Evolutionary conservation across 257 asterid species (phyloP).

Genomic region (Rubia yunnanensis): DNA sequence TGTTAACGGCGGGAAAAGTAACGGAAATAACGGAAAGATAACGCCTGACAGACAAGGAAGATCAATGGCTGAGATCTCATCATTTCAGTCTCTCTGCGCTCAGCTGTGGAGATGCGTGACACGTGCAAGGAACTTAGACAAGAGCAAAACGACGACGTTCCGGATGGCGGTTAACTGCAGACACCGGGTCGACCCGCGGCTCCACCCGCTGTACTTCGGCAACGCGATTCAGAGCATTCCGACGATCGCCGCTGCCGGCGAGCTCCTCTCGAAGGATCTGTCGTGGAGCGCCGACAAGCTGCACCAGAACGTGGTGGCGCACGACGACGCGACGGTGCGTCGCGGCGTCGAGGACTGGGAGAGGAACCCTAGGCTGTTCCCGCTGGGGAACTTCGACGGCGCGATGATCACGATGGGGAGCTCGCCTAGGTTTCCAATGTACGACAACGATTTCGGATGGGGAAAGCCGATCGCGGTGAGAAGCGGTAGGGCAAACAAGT

Average conservation of each 20-base stretch:
- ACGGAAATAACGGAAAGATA: slow-evolving; percentile 52
- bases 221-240: slow-evolving; percentile 88
- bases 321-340: slow-evolving; percentile 57
- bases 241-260: slow-evolving; percentile 42
- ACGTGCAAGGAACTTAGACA: slow-evolving; percentile 50
- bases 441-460: slow-evolving; percentile 94
- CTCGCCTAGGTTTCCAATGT: slow-evolving; percentile 97
- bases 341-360: slow-evolving; percentile 80
- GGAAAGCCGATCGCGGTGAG: slow-evolving; percentile 77
- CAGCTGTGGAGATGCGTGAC: slow-evolving; percentile 90
- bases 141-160: slow-evolving; percentile 61
- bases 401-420: slow-evolving; percentile 98
- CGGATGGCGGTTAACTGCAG: slow-evolving; percentile 94
- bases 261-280: slow-evolving; percentile 46
- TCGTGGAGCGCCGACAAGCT: slow-evolving; percentile 59
- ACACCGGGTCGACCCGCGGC: slow-evolving; percentile 62
- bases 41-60: slow-evolving; percentile 18
- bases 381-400: slow-evolving; percentile 87
- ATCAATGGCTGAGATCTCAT: slow-evolving; percentile 43
- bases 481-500: slow-evolving; percentile 86
- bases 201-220: slow-evolving; percentile 75
- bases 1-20: slow-evolving; percentile 24
- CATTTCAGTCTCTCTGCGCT: slow-evolving; percentile 75
- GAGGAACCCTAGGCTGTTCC: slow-evolving; percentile 67
- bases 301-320: slow-evolving; percentile 67